phyloP scores from a whole-genome alignment of 2,329 filamentous ascomycete species.

The Alternaria gansuensis region DNA sequence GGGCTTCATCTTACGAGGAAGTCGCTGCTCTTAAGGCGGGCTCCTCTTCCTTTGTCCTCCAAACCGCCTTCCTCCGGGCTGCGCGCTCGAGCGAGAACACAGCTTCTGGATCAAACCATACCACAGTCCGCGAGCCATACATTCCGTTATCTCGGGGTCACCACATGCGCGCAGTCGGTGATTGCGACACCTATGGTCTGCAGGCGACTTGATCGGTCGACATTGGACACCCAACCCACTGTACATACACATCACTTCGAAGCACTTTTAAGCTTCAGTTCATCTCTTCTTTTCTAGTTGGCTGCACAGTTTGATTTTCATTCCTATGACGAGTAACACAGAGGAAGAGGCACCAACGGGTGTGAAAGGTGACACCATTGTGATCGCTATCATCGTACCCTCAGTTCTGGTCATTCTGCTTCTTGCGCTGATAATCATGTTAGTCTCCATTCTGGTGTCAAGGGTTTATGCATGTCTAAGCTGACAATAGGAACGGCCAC shows the following conservation, averaged over 20 bases:
- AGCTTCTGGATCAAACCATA: slow-evolving; percentile 8
- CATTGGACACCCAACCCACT: slow-evolving; percentile 10
- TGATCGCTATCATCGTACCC: slow-evolving; percentile 47
- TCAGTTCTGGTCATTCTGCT: slow-evolving; percentile 45
- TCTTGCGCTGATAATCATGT: slow-evolving; percentile 45
- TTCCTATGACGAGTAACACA: slow-evolving; percentile 29
- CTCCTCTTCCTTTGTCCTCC: slow-evolving; percentile 6
- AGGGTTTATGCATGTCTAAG: slow-evolving; percentile 4
- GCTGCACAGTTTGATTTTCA: background rate
- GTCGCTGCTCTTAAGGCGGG: slow-evolving; percentile 17
- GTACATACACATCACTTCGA: slow-evolving; percentile 13
- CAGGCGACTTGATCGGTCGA: slow-evolving; percentile 25
- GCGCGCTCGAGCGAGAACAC: slow-evolving; percentile 18
- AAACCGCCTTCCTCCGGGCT: slow-evolving; percentile 8
- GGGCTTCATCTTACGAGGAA: slow-evolving; percentile 28
- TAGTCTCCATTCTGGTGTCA: slow-evolving; percentile 11
- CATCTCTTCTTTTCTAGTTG: background rate
- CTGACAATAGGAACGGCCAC: slow-evolving; percentile 27
- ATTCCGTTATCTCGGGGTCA: slow-evolving; percentile 7
- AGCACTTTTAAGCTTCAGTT: background rate
- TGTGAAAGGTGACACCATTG: slow-evolving; percentile 27
- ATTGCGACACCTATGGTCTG: slow-evolving; percentile 25
- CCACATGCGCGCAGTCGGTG: slow-evolving; percentile 16
- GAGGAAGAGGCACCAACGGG: slow-evolving; percentile 9
- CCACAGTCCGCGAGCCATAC: slow-evolving; percentile 7